A percentile compares a stretch with the other conserved stretches of the same genome.
These are phyloP conservation scores for Cruciata laevipes DNA, from an alignment of 257 asterid species.

Conservation along the genomic window DNA sequence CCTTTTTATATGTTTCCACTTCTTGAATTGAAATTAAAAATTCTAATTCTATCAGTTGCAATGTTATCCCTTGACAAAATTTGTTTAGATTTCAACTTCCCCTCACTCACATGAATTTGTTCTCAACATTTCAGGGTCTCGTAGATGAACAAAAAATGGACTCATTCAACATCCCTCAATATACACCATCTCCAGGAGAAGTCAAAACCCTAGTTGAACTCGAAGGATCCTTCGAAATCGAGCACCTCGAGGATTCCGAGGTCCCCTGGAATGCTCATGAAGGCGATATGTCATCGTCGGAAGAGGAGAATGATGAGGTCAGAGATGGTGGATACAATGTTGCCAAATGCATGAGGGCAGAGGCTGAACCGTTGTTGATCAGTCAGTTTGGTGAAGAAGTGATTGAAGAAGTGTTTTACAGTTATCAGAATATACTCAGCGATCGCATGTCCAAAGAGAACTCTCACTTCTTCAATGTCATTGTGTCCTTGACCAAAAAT, in stretches of 20 bases:
- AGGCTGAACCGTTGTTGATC: slow-evolving; percentile 51
- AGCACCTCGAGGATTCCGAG: slow-evolving; percentile 32
- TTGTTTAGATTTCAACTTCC: too few species aligned
- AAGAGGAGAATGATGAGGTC: too few species aligned
- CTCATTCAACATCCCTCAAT: slow-evolving; percentile 54
- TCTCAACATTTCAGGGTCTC: slow-evolving; percentile 27
- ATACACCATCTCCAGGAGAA: slow-evolving; percentile 53
- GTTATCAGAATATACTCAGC: slow-evolving; percentile 21
- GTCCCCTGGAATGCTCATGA: slow-evolving; percentile 44
- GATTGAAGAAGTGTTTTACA: slow-evolving; percentile 36
- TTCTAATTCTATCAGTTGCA: too few species aligned
- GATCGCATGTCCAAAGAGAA: slow-evolving; percentile 23
- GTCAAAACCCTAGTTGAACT: slow-evolving; percentile 32
- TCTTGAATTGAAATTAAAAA: too few species aligned
- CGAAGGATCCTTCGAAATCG: slow-evolving; percentile 46
- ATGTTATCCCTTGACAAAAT: too few species aligned
- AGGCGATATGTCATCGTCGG: not conserved
- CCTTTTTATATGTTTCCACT: too few species aligned
- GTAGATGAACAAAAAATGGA: slow-evolving; percentile 41
- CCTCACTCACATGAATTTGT: not conserved
- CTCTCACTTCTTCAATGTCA: slow-evolving; percentile 18
- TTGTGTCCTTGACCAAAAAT: slow-evolving; percentile 12
- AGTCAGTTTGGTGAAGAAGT: slow-evolving; percentile 43
- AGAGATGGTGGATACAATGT: slow-evolving; percentile 33
- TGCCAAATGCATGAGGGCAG: slow-evolving; percentile 55